Evolutionary conservation across 768 basidiomycete species (phyloP).

Genomic region (Leccinellum rugosiceps): DNA sequence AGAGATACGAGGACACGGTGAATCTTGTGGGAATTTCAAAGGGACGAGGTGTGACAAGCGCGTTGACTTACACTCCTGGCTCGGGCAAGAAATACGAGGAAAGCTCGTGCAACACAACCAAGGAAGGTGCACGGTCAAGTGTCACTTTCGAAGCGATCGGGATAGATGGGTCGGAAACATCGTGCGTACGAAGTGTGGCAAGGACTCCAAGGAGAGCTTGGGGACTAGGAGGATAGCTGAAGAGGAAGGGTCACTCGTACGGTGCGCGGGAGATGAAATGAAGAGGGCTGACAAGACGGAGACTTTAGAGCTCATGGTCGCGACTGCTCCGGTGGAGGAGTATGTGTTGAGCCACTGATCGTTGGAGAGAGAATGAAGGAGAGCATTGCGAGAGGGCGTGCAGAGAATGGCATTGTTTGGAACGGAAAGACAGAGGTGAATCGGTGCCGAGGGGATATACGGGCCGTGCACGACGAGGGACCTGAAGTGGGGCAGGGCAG

Average conservation of each 20-base stretch:
- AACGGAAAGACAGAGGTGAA: slow-evolving; percentile 59
- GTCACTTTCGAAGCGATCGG: slow-evolving; percentile 32
- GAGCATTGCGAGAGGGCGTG: slow-evolving; percentile 47
- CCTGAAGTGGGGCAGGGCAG: slow-evolving; percentile 51
- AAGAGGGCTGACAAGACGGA: slow-evolving; percentile 51
- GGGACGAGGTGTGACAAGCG: background rate
- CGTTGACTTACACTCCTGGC: slow-evolving; percentile 22
- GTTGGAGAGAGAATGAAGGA: slow-evolving; percentile 43
- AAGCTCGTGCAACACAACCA: slow-evolving; percentile 60
- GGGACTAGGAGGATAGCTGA: slow-evolving; percentile 63
- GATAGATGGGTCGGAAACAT: slow-evolving; percentile 17
- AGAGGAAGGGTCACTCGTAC: slow-evolving; percentile 8
- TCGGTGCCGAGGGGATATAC: slow-evolving; percentile 65
- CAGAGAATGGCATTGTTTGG: slow-evolving; percentile 45
- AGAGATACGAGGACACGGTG: slow-evolving; percentile 50
- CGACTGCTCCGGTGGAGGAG: slow-evolving; percentile 38
- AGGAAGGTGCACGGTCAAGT: slow-evolving; percentile 40
- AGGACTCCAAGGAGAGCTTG: slow-evolving; percentile 53
- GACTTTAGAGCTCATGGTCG: slow-evolving; percentile 40
- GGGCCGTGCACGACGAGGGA: slow-evolving; percentile 61
- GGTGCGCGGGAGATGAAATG: slow-evolving; percentile 1
- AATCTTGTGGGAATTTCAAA: slow-evolving; percentile 20
- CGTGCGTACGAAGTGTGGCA: slow-evolving; percentile 41
- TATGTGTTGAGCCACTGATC: slow-evolving; percentile 43
- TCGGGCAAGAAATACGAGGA: slow-evolving; percentile 49